These are phyloP conservation scores for Wickerhamomyces subpelliculosus DNA, from an alignment of 805 yeast genomes.

Conservation along the genomic window DNA sequence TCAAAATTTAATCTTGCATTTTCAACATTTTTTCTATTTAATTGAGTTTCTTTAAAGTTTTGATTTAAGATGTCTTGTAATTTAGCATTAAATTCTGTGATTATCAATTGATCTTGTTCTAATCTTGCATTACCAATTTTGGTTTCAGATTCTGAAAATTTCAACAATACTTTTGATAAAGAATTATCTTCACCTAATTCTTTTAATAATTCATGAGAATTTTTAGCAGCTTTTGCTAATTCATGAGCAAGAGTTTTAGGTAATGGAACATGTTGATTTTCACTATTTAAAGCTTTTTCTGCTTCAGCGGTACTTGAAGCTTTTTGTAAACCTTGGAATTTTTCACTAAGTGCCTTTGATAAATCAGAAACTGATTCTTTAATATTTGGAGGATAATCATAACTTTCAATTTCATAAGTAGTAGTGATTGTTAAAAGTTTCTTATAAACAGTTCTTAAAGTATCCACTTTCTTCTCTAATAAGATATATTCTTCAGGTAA, in stretches of 20 bases:
- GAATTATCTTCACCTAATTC: slow-evolving; percentile 22
- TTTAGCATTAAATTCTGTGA: slow-evolving; percentile 50
- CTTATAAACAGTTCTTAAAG: slow-evolving; percentile 52
- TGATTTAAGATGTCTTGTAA: slow-evolving; percentile 45
- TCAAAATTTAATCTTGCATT: slow-evolving; percentile 66
- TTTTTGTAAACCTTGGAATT: slow-evolving; percentile 51
- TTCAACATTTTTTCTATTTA: slow-evolving; percentile 62
- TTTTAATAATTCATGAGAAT: slow-evolving; percentile 34
- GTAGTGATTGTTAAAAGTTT: slow-evolving; percentile 42
- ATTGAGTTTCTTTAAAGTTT: slow-evolving; percentile 54
- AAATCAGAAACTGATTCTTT: slow-evolving; percentile 60
- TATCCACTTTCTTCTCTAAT: slow-evolving; percentile 62
- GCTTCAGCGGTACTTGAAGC: slow-evolving; percentile 65
- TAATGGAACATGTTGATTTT: slow-evolving; percentile 22
- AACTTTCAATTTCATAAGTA: slow-evolving; percentile 68
- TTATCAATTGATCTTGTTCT: slow-evolving; percentile 61
- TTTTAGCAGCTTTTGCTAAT: slow-evolving; percentile 15
- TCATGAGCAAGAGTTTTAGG: slow-evolving; percentile 72
- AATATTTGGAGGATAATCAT: slow-evolving; percentile 79
- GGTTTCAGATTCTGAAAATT: slow-evolving; percentile 47
- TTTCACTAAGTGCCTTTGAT: slow-evolving; percentile 47
- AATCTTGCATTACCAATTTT: slow-evolving; percentile 63
- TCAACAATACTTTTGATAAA: slow-evolving; percentile 25
- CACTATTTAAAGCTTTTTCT: slow-evolving; percentile 42
- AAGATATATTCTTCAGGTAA: slow-evolving; percentile 67